A percentile compares a stretch with the other conserved stretches of the same genome.
phyloP scores from a whole-genome alignment of 1,284 basidiomycete species.

The Ceratobasidium sp. region DNA sequence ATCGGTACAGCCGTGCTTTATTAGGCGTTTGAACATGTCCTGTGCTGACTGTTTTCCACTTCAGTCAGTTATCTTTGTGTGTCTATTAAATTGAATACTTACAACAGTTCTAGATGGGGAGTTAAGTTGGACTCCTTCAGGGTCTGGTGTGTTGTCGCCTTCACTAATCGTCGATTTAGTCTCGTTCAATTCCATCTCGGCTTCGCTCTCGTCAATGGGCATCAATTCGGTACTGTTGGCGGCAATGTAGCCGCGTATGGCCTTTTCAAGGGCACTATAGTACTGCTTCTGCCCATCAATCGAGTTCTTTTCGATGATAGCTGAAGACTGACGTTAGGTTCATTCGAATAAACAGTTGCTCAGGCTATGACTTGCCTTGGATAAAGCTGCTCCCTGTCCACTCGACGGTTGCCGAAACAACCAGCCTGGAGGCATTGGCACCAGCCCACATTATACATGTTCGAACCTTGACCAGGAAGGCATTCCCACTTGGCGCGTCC shows the following conservation, averaged over 20 bases:
- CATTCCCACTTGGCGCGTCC: slow-evolving; percentile 91
- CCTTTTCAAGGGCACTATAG: slow-evolving; percentile 82
- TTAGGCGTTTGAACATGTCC: slow-evolving; percentile 4
- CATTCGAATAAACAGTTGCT: not conserved
- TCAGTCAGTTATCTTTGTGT: too few species aligned
- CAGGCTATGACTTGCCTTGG: slow-evolving; percentile 68
- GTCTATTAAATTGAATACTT: too few species aligned
- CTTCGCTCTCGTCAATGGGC: slow-evolving; percentile 67
- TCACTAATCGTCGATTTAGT: too few species aligned
- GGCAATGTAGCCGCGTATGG: slow-evolving; percentile 87
- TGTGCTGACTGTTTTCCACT: not conserved
- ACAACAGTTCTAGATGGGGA: too few species aligned
- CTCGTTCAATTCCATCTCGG: slow-evolving; percentile 39
- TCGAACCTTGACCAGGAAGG: slow-evolving; percentile 91
- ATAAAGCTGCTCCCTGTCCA: slow-evolving; percentile 98
- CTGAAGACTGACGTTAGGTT: slow-evolving; percentile 56
- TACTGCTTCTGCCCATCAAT: slow-evolving; percentile 96
- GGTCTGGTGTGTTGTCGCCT: too few species aligned
- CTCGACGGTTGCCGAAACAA: slow-evolving; percentile 91
- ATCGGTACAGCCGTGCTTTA: slow-evolving; percentile 2
- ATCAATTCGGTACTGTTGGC: slow-evolving; percentile 89
- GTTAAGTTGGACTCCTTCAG: too few species aligned
- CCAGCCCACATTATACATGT: slow-evolving; percentile 96
- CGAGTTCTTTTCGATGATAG: slow-evolving; percentile 90
- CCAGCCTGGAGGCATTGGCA: slow-evolving; percentile 72